A percentile compares a stretch with the other conserved stretches of the same genome.
Conservation (phyloP, 768 basidiomycete species). For the Flagelloscypha sp. region DNA sequence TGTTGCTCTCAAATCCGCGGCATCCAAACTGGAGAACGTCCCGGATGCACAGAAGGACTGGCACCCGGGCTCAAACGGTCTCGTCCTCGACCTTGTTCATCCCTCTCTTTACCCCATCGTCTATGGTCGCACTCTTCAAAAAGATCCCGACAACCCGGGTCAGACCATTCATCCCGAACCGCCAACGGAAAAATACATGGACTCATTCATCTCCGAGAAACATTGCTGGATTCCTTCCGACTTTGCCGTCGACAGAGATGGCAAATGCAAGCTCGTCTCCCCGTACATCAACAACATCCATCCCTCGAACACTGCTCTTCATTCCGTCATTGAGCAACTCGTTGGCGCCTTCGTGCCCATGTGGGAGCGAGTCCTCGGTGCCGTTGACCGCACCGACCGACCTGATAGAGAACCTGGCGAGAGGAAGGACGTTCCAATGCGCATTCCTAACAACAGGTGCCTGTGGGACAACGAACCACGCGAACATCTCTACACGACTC, state of each 20-base stretch:
- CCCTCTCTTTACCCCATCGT: constrained; percentile 34
- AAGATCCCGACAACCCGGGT: background rate
- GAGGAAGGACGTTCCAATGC: too few species aligned
- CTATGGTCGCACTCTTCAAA: constrained; percentile 21
- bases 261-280: constrained; percentile 10
- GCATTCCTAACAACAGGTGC: too few species aligned
- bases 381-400: constrained; percentile 1
- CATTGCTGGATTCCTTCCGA: constrained; percentile 22
- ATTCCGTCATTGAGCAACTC: constrained; percentile 13
- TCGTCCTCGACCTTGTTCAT: constrained; percentile 38
- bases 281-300: constrained; percentile 22
- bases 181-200: background rate
- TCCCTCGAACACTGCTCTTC: constrained; percentile 13
- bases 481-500: too few species aligned
- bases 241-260: constrained; percentile 14
- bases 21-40: constrained; percentile 25
- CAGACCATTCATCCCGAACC: background rate
- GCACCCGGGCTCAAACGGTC: constrained; percentile 36
- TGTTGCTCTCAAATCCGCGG: constrained; percentile 16
- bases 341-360: constrained; percentile 16
- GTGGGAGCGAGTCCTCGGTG: constrained; percentile 17
- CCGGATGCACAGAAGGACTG: constrained; percentile 31
- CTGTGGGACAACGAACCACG: too few species aligned
- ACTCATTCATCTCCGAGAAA: constrained; percentile 8
- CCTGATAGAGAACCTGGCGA: too few species aligned